A percentile compares a stretch with the other conserved stretches of the same genome.
Evolutionary conservation across 305 asterid species (phyloP).

Genomic region (Fraxinus sp.): DNA sequence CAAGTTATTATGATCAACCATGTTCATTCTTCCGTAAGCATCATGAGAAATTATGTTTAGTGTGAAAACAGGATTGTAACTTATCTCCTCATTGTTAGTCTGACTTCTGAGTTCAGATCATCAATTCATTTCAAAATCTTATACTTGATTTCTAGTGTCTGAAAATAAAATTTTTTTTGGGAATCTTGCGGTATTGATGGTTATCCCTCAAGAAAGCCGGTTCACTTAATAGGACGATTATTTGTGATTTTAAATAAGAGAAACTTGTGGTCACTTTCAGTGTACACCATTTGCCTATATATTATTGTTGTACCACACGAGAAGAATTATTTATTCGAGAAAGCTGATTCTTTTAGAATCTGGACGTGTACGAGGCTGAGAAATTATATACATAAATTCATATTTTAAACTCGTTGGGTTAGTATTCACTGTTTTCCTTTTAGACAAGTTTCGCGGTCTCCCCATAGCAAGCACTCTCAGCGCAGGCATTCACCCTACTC

Average conservation of each 20-base stretch:
- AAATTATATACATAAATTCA: constrained; percentile 4
- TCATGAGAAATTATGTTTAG: neutral
- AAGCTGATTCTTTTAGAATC: constrained; percentile 21
- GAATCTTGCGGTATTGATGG: constrained; percentile 20
- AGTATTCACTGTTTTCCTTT: constrained; percentile 79
- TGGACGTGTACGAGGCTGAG: constrained; percentile 36
- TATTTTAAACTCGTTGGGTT: constrained; percentile 55
- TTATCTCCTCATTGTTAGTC: neutral
- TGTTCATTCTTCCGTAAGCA: neutral
- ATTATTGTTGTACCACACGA: constrained; percentile 1
- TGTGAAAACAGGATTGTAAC: neutral
- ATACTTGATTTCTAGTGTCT: constrained; percentile 1
- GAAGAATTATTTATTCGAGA: constrained; percentile 16
- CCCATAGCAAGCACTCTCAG: constrained; percentile 99
- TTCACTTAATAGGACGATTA: neutral
- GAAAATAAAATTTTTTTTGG: neutral
- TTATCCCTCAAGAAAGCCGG: constrained; percentile 15
- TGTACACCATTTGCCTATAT: neutral
- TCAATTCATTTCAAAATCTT: neutral
- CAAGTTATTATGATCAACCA: neutral
- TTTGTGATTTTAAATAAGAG: constrained; percentile 8
- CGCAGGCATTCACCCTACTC: constrained; percentile 93
- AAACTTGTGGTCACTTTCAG: neutral
- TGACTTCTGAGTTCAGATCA: neutral
- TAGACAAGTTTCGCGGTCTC: constrained; percentile 96